Conservation (phyloP, 2,329 filamentous ascomycete genomes). For the Aspergillus brasiliensis region DNA sequence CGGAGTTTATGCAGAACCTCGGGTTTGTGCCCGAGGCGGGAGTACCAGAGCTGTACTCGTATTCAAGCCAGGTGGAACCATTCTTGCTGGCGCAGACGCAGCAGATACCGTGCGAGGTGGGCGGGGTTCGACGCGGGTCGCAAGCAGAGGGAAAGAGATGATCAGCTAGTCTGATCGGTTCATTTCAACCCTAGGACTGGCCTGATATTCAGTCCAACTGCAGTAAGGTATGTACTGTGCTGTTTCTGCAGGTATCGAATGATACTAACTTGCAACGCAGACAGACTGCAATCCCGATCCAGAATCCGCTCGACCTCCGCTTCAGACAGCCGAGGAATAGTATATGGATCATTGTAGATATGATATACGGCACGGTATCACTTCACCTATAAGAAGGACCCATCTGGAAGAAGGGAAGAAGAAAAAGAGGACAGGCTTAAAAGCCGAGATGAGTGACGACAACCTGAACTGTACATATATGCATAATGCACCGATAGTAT, state of each 20-base stretch:
- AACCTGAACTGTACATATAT: constrained; percentile 1
- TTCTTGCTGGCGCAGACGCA: constrained; percentile 37
- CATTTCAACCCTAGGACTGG: too few species aligned
- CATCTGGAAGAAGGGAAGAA: too few species aligned
- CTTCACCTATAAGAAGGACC: too few species aligned
- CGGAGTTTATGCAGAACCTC: constrained; percentile 44
- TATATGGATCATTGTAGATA: too few species aligned
- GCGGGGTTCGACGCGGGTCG: constrained; percentile 24
- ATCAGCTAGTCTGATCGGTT: not conserved
- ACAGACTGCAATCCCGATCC: too few species aligned
- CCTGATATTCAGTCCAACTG: too few species aligned
- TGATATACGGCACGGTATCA: too few species aligned
- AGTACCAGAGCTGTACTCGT: constrained; percentile 41
- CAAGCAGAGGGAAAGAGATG: constrained; percentile 18
- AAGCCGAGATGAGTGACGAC: not conserved
- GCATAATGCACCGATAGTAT: not conserved
- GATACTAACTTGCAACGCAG: too few species aligned
- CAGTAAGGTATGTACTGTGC: too few species aligned
- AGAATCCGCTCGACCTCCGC: too few species aligned
- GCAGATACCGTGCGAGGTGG: constrained; percentile 20
- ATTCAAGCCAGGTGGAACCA: constrained; percentile 36
- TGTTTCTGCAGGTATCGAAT: too few species aligned
- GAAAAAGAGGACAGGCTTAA: not conserved
- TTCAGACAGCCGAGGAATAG: too few species aligned
- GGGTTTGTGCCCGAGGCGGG: constrained; percentile 40